Base-by-base conservation (phyloP, 106 monocot genomes). In the Dendrobium officinale region DNA sequence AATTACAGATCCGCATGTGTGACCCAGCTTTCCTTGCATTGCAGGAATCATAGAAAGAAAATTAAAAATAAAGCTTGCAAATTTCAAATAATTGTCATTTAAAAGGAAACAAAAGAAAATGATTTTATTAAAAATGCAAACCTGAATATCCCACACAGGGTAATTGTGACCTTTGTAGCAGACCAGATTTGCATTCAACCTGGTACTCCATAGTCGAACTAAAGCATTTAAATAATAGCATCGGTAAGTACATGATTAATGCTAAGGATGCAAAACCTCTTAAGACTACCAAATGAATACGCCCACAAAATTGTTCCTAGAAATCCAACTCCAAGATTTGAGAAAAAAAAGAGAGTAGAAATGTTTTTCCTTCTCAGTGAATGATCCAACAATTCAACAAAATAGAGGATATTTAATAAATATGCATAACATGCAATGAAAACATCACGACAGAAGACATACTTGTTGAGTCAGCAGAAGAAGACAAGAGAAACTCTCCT, bases 81-180 rank as follows among this genome's bases (percentile, higher is more conserved):
- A 13, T 42, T 76, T 49, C 76, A 48, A 49, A 24, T 45, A 45
- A 10, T 75, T 24, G 10, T 75, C 22, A 22, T 75, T 47, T n/a
- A 44, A n/a, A 49, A 15, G 49, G 20, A 48, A 51, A 15, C 4
- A 49, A 19, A 24, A 27, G 18, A 48, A 49, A 49, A 74, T 19
- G 13, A 20, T 43, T 17, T n/a, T 20, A 75, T 20, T 7, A 79
- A 59, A 55, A 47, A 49, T 72, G 56, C 67, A 91, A 82, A 96
- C 96, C 86, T 94, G 91, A 73, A 90, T 92, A 89, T 98, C 98
- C 98, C 98, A 98, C 10, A 98, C 94, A n/a, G 97, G 97, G 75
- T 92, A 98, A 80, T 98, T 98, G 75, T 98, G 97, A 24, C 97
- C 94, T 83, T 98, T 94, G 85, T 92, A 98, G 82, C 94, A 91